Conservation (phyloP, 345 rosid genomes). For the Arabis hirsuta region DNA sequence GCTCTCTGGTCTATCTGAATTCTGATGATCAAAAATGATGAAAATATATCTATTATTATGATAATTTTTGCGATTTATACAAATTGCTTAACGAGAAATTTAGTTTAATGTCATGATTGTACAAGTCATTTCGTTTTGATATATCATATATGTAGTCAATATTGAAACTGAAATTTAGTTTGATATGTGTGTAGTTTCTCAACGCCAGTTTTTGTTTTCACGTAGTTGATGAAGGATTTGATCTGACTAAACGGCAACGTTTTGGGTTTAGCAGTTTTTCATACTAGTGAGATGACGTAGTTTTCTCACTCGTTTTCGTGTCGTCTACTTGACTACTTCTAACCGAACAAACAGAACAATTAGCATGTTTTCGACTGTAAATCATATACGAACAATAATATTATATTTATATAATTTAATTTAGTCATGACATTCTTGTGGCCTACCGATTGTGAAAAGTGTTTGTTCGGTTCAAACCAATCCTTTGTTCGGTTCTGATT, state of each 20-base stretch:
- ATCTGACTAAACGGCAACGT: no score
- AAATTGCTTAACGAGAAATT: not conserved
- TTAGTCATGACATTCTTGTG: not conserved
- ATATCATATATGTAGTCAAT: not conserved
- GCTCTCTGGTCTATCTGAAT: slow-evolving; percentile 15
- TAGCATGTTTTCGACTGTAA: not conserved
- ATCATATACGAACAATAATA: not conserved
- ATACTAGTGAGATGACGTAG: not conserved
- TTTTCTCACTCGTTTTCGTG: no score
- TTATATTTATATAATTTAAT: not conserved
- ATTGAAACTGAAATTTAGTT: not conserved
- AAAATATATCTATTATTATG: not conserved
- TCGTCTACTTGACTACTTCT: not conserved
- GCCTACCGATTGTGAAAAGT: not conserved
- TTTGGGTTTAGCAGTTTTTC: no score
- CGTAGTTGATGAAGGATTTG: no score
- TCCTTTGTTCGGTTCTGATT: no score
- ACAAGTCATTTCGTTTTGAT: not conserved
- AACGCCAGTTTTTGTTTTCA: not conserved
- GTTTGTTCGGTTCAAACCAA: no score
- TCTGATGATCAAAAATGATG: slow-evolving; percentile 15
- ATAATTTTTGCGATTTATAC: not conserved
- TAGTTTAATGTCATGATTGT: not conserved
- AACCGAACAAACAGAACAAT: not conserved
- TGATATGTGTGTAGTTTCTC: no score